Evolutionary conservation across 2,329 filamentous ascomycete genomes (phyloP).

Genomic region (Teratosphaeriaceae sp.): DNA sequence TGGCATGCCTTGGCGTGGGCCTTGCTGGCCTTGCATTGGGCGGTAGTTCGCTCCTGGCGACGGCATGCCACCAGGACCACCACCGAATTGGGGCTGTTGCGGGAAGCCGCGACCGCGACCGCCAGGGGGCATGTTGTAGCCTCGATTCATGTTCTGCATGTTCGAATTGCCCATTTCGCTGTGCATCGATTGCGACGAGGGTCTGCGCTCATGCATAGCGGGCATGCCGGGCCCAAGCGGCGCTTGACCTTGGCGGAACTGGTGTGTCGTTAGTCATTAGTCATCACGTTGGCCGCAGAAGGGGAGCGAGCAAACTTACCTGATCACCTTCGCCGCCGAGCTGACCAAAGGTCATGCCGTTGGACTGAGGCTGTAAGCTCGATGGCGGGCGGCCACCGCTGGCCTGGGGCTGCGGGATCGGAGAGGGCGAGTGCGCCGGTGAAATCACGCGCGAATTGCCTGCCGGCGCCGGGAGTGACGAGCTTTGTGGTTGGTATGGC

Average conservation of each 20-base stretch:
- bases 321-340: slow-evolving; percentile 68
- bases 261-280: slow-evolving; percentile 5
- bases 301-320: slow-evolving; percentile 49
- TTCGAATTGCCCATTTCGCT: slow-evolving; percentile 61
- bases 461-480: slow-evolving; percentile 46
- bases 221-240: slow-evolving; percentile 48
- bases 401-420: slow-evolving; percentile 81
- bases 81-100: slow-evolving; percentile 45
- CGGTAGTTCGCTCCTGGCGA: slow-evolving; percentile 51
- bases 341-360: slow-evolving; percentile 74
- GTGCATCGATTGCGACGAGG: slow-evolving; percentile 78
- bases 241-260: slow-evolving; percentile 18
- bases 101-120: slow-evolving; percentile 49
- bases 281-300: slow-evolving; percentile 6
- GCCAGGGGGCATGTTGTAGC: slow-evolving; percentile 32
- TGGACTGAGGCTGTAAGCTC: slow-evolving; percentile 61
- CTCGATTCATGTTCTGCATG: slow-evolving; percentile 30
- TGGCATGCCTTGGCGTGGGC: slow-evolving; percentile 44
- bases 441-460: slow-evolving; percentile 69
- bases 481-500: slow-evolving; percentile 59
- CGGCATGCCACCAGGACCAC: slow-evolving; percentile 37
- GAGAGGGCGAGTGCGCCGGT: slow-evolving; percentile 81
- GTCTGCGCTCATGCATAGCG: slow-evolving; percentile 71
- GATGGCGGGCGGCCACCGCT: slow-evolving; percentile 80
- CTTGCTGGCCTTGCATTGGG: slow-evolving; percentile 43